phyloP scores from a whole-genome alignment of 2,329 filamentous ascomycete genomes.

The Neodidymelliopsis sp. region DNA sequence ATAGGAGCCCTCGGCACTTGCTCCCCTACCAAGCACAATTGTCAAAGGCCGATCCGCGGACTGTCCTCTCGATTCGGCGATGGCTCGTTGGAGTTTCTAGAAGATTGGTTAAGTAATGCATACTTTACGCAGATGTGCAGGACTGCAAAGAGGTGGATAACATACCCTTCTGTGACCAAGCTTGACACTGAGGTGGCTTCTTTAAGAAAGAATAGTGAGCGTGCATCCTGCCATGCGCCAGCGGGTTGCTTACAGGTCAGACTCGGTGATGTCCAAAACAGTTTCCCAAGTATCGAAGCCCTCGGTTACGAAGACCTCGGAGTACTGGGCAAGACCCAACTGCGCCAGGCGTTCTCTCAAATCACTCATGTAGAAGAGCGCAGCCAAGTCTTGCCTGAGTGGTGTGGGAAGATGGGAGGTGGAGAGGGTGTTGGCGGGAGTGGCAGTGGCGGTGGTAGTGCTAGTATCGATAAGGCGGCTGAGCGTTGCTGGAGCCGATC shows the following conservation, averaged over 20 bases:
- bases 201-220: constrained; percentile 42
- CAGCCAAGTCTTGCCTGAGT: constrained; percentile 1
- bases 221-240: neutral
- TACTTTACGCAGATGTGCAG: neutral
- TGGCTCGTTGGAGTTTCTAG: constrained; percentile 83
- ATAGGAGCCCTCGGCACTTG: constrained; percentile 63
- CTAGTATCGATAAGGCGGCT: constrained; percentile 16
- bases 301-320: constrained; percentile 74
- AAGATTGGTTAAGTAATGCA: constrained; percentile 10
- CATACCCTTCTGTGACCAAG: constrained; percentile 80
- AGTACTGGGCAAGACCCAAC: constrained; percentile 80
- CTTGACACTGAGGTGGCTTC: constrained; percentile 77
- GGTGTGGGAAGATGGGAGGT: constrained; percentile 13
- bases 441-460: constrained; percentile 9
- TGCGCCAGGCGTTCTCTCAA: constrained; percentile 73
- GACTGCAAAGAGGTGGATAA: constrained; percentile 5
- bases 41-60: constrained; percentile 48
- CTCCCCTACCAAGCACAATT: constrained; percentile 53
- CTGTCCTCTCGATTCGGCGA: constrained; percentile 73
- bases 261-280: constrained; percentile 83
- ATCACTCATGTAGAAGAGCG: constrained; percentile 64
- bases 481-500: constrained; percentile 61
- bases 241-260: constrained; percentile 69
- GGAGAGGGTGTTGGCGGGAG: constrained; percentile 15
- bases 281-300: constrained; percentile 88